phyloP scores from a whole-genome alignment of 495 filamentous ascomycete species.

The Rhizodiscina lignyota region DNA sequence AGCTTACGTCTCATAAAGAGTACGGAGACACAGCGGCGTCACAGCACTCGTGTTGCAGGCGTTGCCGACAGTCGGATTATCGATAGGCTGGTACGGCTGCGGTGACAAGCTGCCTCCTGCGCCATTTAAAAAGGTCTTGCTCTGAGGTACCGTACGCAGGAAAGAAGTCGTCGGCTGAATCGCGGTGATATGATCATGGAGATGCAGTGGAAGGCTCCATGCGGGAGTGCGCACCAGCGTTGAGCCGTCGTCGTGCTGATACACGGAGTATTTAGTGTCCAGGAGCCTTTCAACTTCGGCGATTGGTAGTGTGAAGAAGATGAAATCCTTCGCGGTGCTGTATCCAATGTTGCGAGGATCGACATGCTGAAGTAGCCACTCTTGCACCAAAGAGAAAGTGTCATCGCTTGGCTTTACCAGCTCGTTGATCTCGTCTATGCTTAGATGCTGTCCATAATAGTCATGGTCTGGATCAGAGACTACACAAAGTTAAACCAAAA shows the following conservation, averaged over 20 bases:
- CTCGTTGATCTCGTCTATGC: constrained; percentile 21
- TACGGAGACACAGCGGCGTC: constrained; percentile 34
- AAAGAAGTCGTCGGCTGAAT: constrained; percentile 59
- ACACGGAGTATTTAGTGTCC: constrained; percentile 27
- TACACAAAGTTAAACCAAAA: too few species aligned
- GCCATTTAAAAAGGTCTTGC: too few species aligned
- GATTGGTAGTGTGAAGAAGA: constrained; percentile 21
- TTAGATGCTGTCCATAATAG: constrained; percentile 28
- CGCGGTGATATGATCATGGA: constrained; percentile 39
- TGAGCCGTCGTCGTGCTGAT: constrained; percentile 23
- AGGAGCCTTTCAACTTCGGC: constrained; percentile 22
- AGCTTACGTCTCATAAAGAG: too few species aligned
- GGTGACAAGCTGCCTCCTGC: too few species aligned
- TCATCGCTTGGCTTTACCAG: constrained; percentile 21
- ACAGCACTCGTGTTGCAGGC: constrained; percentile 27
- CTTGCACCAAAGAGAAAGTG: constrained; percentile 17
- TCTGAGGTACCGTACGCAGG: constrained; percentile 16
- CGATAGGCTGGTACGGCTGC: too few species aligned
- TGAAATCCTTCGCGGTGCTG: constrained; percentile 26
- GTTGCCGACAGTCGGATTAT: too few species aligned
- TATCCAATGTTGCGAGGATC: too few species aligned
- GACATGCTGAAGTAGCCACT: constrained; percentile 28
- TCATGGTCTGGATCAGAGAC: constrained; percentile 26
- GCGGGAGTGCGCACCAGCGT: constrained; percentile 22
- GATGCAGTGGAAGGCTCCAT: constrained; percentile 37